Evolutionary conservation across 345 rosid species (phyloP), one percentile per base, ranked within the genome.

Genomic region (Noccaea caerulescens): DNA sequence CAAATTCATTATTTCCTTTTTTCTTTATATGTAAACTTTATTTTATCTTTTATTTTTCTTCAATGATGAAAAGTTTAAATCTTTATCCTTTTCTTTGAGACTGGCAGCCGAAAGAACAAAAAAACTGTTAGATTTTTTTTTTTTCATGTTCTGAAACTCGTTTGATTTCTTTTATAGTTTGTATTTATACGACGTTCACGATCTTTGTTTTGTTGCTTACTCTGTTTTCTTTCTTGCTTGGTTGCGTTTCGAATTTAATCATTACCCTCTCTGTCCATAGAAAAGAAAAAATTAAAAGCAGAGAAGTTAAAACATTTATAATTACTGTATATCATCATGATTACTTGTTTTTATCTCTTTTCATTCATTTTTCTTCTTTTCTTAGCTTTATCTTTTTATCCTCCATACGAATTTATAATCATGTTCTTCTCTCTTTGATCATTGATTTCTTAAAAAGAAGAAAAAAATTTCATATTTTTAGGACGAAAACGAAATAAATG

Each of bases 41-140:
- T 25, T 46, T 58, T 39, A 30, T 23, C 41, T 10, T 23, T 51
- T 3, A 51, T 20, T 18, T 47, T 20, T 30, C 44, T 37, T 16
- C 16, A 57, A 16, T 63, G 67, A 58, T 55, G 27, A 20, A 63
- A 66, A 56, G 11, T 62, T 58, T 54, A 43, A 3, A 71, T 46
- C 62, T 82, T 83, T 84, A 79, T 85, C 80, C 89, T 70, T 82
- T 86, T 64, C 87, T 83, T 85, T 77, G 74, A 78, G 61, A 12
- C 56, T 56, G 88, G 73, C 76, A 81, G 66, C 85, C 82, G 72
- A 79, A 87, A 62, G 84, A 69, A 77, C 32, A 38, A 39, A 25
- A 47, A n/a, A 2, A 8, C 3, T 3, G 12, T 10, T 30, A 45
- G 12, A 8, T 55, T 33, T 30, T 1, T 34, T 7, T 34, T 32